Evolutionary conservation across 768 basidiomycete species (phyloP), one percentile per base, ranked within the genome.

Genomic region (Filobasidium wieringae): DNA sequence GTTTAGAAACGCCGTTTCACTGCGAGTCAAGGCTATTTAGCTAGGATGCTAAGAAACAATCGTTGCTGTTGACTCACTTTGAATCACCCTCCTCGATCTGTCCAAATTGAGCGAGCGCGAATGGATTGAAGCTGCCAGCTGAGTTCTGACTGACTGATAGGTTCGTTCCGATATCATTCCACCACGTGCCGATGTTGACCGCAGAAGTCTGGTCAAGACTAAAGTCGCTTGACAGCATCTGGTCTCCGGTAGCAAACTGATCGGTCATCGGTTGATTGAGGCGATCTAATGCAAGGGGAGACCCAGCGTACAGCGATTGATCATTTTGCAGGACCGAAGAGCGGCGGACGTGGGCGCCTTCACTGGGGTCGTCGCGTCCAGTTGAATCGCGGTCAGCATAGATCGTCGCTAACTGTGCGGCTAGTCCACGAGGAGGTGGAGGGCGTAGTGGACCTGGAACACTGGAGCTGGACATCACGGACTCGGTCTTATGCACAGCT

Each of bases 1-100:
- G 57, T 70, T 73, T 55, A 73, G 51, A 58, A 73, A 71, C 39
- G 65, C 63, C 7, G 72, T 71, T 39, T 73, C 66, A 15, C 67
- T 63, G 37, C 36, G 22, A 51, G 19, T 5, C 15, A 37, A 8
- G 12, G 36, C 17, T 57, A 9, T 12, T 1, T 27, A 4, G 19
- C 2, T 1, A 27, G 15, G 4, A 27, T 36, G 34, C 12, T 6
- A 4, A n/a, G 2, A 19, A 29, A 6, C 14, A 24, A 15, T 59
- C 51, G 60, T 64, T 27, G 51, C 31, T 34, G 22, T 26, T 31
- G 7, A 56, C 58, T 34, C 53, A 58, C 58, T 39, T 59, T 6
- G 58, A 22, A 27, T 53, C 58, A 15, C 51, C 50, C 34, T 34
- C 57, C n/a, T 59, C 51, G 22, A 33, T 30, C 43, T 54, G 52